phyloP scores from a whole-genome alignment of 768 basidiomycete species.

The Paxillus rubicundulus region DNA sequence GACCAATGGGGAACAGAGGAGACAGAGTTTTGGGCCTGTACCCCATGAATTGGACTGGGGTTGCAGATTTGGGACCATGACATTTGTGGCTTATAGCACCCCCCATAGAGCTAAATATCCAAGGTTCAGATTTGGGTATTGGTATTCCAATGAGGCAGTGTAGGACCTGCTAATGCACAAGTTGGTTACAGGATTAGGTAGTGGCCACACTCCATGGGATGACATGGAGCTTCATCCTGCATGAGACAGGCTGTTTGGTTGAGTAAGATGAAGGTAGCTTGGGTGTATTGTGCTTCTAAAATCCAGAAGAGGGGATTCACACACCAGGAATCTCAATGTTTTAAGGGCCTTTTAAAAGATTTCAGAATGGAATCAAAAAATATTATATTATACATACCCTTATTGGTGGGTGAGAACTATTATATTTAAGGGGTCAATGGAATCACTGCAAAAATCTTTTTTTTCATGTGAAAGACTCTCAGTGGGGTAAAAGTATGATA shows the following conservation, averaged over 20 bases:
- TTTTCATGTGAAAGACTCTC: no score
- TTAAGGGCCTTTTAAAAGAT: no score
- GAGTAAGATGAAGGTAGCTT: not conserved
- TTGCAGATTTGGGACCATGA: not conserved
- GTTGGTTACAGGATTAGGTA: no score
- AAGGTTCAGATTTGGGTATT: not conserved
- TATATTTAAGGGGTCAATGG: no score
- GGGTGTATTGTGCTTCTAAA: not conserved
- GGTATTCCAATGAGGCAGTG: not conserved
- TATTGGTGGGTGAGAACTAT: no score
- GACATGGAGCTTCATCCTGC: not conserved
- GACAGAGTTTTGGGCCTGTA: not conserved
- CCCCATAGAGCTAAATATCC: not conserved
- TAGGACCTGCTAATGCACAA: not conserved
- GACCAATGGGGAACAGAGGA: no score
- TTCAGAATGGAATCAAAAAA: no score
- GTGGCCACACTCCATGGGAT: not conserved
- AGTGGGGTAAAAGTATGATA: no score
- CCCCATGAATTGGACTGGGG: not conserved
- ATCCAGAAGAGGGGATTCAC: not conserved
- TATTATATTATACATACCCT: no score
- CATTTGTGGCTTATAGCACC: no score
- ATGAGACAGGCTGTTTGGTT: not conserved
- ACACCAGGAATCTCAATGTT: no score
- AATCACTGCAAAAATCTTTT: no score